phyloP scores from a whole-genome alignment of 495 filamentous ascomycete species.

The Tetracladium marchalianum region DNA sequence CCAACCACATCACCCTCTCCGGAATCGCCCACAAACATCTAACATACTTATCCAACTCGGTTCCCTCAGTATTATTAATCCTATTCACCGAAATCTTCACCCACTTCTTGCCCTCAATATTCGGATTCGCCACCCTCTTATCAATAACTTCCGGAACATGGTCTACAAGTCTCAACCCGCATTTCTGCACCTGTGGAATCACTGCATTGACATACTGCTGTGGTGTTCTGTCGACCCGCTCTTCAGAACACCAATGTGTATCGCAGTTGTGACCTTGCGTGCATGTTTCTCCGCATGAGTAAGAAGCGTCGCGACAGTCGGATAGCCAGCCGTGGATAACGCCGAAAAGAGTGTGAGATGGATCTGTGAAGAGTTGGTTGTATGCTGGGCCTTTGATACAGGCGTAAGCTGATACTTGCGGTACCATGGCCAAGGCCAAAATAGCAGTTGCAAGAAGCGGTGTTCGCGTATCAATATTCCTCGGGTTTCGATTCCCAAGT shows the following conservation, averaged over 20 bases:
- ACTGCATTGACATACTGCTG: conserved; percentile 13
- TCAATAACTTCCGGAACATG: background rate
- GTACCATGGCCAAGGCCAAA: background rate
- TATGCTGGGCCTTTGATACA: conserved; percentile 8
- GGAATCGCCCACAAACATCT: conserved; percentile 8
- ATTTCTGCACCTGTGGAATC: conserved; percentile 9
- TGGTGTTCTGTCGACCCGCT: conserved; percentile 1
- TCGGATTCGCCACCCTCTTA: conserved; percentile 14
- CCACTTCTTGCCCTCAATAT: conserved; percentile 19
- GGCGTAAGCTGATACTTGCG: conserved; percentile 7
- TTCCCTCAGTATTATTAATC: conserved; percentile 16
- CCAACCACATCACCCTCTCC: too few species aligned
- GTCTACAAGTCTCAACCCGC: conserved; percentile 16
- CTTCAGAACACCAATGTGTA: conserved; percentile 6
- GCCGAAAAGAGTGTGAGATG: conserved; percentile 10
- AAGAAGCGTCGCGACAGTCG: conserved; percentile 15
- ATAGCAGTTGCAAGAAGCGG: conserved; percentile 2
- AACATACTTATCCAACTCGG: conserved; percentile 17
- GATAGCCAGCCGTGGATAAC: conserved; percentile 22
- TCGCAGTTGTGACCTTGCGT: conserved; percentile 11
- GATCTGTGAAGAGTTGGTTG: conserved; percentile 13
- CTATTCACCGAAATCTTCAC: conserved; percentile 19
- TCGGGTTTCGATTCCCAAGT: background rate
- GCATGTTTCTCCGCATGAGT: conserved; percentile 7
- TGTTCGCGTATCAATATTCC: conserved; percentile 5